Evolutionary conservation across 768 basidiomycete genomes (phyloP), one percentile per base, ranked within the genome.

Genomic region (Mrakia hoshinonis): DNA sequence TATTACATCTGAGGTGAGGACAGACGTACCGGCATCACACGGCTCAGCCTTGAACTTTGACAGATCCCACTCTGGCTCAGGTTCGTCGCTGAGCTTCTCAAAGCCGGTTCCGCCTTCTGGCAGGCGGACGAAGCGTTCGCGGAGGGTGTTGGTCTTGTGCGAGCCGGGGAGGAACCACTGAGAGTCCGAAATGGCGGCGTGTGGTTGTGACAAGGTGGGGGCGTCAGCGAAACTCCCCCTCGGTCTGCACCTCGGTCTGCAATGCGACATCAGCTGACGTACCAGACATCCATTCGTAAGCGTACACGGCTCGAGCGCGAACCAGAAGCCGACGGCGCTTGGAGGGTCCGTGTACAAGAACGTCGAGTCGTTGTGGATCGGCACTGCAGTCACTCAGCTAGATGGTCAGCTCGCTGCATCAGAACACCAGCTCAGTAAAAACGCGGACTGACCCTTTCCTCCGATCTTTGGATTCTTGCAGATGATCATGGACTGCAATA

Each of bases 251-350:
- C n/a, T n/a, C n/a, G n/a, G n/a, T n/a, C n/a, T n/a, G n/a, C n/a
- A n/a, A n/a, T n/a, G n/a, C n/a, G n/a, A n/a, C n/a, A n/a, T n/a
- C n/a, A n/a, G n/a, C n/a, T n/a, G 34, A 75, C 76, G 58, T 43
- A 78, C 78, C 20, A 80, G 67, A 73, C 79, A 79, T 13, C 80
- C 80, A 64, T 80, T 80, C 12, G 72, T 43, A 26, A 76, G 71
- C 6, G 92, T 93, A 79, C 93, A 96, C 71, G 85, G 83, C 78
- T 98, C 95, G 47, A 99, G 82, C 0, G 95, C 91, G 70, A 98
- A 90, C 96, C 96, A 99, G 78, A 94, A 91, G 2, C 96, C 96
- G 26, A 98, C 84, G 0, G 96, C 96, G 11, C 87, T 87, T 0
- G 90, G 90, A 7, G 96, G 96, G 49, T 89, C 83, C 11, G 94